Evolutionary conservation across 768 basidiomycete genomes (phyloP).

Genomic region (Suillus clintonianus): DNA sequence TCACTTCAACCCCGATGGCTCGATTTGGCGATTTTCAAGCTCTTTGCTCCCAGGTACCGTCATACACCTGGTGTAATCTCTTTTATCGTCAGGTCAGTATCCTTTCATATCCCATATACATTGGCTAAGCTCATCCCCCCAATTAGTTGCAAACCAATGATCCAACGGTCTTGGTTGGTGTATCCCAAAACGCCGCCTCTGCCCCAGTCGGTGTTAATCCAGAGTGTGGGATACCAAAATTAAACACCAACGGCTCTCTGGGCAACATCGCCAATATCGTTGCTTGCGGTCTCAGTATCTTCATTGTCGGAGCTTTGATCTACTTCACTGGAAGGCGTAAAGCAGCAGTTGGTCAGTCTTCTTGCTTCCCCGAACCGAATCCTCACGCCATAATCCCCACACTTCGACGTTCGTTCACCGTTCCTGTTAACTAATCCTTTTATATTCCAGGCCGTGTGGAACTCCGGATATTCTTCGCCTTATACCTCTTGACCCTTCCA

Average conservation of each 20-base stretch:
- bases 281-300: conserved; percentile 71
- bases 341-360: conserved; percentile 81
- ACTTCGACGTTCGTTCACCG: background rate
- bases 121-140: conserved; percentile 24
- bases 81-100: conserved; percentile 81
- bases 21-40: conserved; percentile 74
- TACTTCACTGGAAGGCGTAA: conserved; percentile 61
- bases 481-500: conserved; percentile 73
- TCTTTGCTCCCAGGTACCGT: conserved; percentile 69
- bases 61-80: conserved; percentile 92
- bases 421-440: conserved; percentile 9
- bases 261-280: conserved; percentile 89
- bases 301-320: conserved; percentile 61
- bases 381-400: background rate
- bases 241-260: conserved; percentile 57
- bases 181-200: conserved; percentile 43
- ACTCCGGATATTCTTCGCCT: conserved; percentile 60
- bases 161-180: conserved; percentile 35
- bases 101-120: conserved; percentile 10
- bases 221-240: conserved; percentile 71
- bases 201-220: conserved; percentile 87
- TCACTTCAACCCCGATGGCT: conserved; percentile 39
- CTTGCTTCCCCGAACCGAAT: background rate
- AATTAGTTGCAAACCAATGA: conserved; percentile 43
- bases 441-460: conserved; percentile 60